phyloP scores from a whole-genome alignment of 2,329 filamentous ascomycete species.

The Monilinia laxa region DNA sequence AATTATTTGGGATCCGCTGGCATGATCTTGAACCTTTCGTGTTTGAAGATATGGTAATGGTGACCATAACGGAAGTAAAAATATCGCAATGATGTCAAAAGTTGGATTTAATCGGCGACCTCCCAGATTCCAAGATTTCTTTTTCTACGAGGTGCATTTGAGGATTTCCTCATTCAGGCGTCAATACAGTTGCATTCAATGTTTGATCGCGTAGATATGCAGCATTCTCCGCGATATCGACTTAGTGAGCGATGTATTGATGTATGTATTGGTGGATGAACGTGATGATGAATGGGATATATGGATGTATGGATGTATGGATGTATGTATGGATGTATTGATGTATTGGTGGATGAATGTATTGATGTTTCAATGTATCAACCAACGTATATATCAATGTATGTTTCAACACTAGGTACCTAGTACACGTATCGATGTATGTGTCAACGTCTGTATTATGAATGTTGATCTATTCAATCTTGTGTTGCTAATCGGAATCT shows the following conservation, averaged over 20 bases:
- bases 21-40: constrained; percentile 21
- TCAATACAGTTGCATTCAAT: not conserved
- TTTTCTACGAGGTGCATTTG: constrained; percentile 6
- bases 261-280: not conserved
- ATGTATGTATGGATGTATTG: not conserved
- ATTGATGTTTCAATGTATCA: not conserved
- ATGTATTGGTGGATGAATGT: too few relatives aligned
- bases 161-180: constrained; percentile 1
- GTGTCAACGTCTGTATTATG: too few relatives aligned
- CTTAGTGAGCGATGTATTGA: not conserved
- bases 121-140: constrained; percentile 7
- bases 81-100: constrained; percentile 18
- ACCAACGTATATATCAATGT: too few relatives aligned
- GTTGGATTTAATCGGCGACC: constrained; percentile 11
- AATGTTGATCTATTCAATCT: too few relatives aligned
- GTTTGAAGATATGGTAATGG: constrained; percentile 3
- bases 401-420: too few relatives aligned
- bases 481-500: too few relatives aligned
- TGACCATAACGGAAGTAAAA: constrained; percentile 23
- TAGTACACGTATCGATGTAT: too few relatives aligned
- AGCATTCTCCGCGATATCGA: not conserved
- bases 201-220: constrained; percentile 10
- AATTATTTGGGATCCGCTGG: constrained; percentile 21
- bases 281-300: not conserved
- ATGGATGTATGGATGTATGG: not conserved